Evolutionary conservation across 257 asterid genomes (phyloP).

Genomic region (Nicotiana benthamiana): DNA sequence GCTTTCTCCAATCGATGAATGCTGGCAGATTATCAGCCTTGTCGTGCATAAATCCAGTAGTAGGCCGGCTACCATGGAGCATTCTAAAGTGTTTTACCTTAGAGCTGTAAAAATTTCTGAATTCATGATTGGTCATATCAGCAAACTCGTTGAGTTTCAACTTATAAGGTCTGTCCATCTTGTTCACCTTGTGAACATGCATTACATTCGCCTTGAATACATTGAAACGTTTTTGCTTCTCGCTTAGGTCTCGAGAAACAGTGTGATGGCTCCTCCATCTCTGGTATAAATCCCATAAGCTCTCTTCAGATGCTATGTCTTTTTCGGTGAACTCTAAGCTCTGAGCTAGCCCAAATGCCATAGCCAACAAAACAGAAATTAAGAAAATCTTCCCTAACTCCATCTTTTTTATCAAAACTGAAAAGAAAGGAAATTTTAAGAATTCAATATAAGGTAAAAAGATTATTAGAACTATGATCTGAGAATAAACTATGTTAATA

Average conservation of each 20-base stretch:
- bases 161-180: conserved; percentile 75
- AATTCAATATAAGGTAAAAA: neutral
- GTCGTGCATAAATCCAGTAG: conserved; percentile 50
- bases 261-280: conserved; percentile 85
- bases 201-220: conserved; percentile 76
- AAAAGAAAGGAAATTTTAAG: neutral
- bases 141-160: conserved; percentile 69
- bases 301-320: conserved; percentile 70
- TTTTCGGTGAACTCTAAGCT: conserved; percentile 66
- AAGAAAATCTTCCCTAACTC: conserved; percentile 27
- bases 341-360: conserved; percentile 26
- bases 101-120: conserved; percentile 51
- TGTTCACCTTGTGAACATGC: conserved; percentile 53
- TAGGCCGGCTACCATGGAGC: conserved; percentile 39
- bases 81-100: conserved; percentile 52
- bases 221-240: conserved; percentile 69
- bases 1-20: conserved; percentile 75
- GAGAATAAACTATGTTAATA: neutral
- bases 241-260: conserved; percentile 44
- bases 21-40: conserved; percentile 39
- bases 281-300: conserved; percentile 65
- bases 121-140: conserved; percentile 73
- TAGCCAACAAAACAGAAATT: conserved; percentile 24
- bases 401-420: conserved; percentile 19
- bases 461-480: neutral